Base-by-base conservation (phyloP, 2,329 filamentous ascomycete genomes). In the Alternaria arborescens region DNA sequence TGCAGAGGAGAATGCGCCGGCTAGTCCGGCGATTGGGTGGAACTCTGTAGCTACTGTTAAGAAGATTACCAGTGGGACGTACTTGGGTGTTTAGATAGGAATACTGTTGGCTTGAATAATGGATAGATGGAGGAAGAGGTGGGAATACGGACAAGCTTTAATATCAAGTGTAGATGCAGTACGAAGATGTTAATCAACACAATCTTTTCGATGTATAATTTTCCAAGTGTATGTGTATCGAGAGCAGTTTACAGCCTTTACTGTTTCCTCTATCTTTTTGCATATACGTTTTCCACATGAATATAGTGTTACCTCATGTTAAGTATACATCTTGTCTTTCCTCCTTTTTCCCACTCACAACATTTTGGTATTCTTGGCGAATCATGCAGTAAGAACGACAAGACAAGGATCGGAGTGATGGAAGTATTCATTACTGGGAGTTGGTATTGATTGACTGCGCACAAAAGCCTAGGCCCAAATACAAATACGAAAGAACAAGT, bases 1-100 rank as follows among this genome's bases (percentile, higher is more conserved):
- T 73, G 85, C 85, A 46, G 79, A 78, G 77, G 83, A 78, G 42
- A 72, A 62, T 44, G 60, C 63, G 55, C 67, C 68, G 8, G 55
- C 70, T 10, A 73, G 66, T 48, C 71, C 71, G 8, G 67, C 69
- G 3, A 58, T 73, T 24, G 64, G 55, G 12, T 79, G 75, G 74
- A 79, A 76, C 62, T 61, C 70, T 22, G 73, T 79, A 2, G 26
- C 65, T 2, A 73, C 69, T 18, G 72, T 79, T 2, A 79, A 78
- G 70, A 71, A 73, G 51, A 78, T 79, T 26, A 66, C 69, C 6
- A 79, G 75, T 46, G 77, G 77, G 12, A 78, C 77, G 16, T 79
- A 79, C 62, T 52, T 77, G 58, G 74, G 73, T 8, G 75, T 76
- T 58, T 78, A 50, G 46, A 50, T 26, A 12, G 61, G 66, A 52